These are phyloP conservation scores for Apiospora rasikravindrae DNA, from an alignment of 2,329 filamentous ascomycete genomes.

Conservation along the genomic window DNA sequence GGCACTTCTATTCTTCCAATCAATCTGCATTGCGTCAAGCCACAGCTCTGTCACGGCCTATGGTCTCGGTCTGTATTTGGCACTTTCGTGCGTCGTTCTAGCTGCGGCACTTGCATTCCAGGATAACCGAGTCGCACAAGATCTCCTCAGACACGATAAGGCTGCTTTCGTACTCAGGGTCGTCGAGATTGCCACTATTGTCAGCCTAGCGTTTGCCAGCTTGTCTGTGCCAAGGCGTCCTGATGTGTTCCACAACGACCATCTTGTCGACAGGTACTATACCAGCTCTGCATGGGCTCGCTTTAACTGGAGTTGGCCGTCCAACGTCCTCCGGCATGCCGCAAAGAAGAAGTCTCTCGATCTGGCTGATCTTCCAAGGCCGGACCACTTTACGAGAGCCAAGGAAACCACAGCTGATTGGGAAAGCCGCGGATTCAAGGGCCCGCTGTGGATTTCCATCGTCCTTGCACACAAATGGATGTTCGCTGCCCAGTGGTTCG, in stretches of 20 bases:
- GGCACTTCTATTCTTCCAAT: conserved; percentile 59
- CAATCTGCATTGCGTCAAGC: conserved; percentile 52
- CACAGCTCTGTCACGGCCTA: conserved; percentile 59
- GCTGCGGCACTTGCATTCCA: conserved; percentile 51
- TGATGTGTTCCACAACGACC: conserved; percentile 64
- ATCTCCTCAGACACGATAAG: conserved; percentile 39
- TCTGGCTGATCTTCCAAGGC: conserved; percentile 64
- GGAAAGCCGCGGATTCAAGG: conserved; percentile 51
- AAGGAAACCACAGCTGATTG: conserved; percentile 56
- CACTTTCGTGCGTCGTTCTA: conserved; percentile 53
- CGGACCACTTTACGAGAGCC: conserved; percentile 60
- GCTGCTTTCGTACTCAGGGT: conserved; percentile 52
- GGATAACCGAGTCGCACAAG: conserved; percentile 45
- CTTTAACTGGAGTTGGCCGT: conserved; percentile 71
- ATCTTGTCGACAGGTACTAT: conserved; percentile 66
- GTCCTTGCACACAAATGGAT: conserved; percentile 60
- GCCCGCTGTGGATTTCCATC: conserved; percentile 65
- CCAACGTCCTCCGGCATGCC: conserved; percentile 58
- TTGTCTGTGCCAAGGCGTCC: conserved; percentile 70
- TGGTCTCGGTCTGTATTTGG: conserved; percentile 57
- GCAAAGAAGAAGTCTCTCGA: conserved; percentile 64
- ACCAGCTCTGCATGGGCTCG: conserved; percentile 65
- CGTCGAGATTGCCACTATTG: conserved; percentile 49
- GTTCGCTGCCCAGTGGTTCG: conserved; percentile 62
- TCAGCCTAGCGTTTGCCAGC: conserved; percentile 54